Evolutionary conservation across 495 filamentous ascomycete species (phyloP).

Genomic region (Collariella sp.): DNA sequence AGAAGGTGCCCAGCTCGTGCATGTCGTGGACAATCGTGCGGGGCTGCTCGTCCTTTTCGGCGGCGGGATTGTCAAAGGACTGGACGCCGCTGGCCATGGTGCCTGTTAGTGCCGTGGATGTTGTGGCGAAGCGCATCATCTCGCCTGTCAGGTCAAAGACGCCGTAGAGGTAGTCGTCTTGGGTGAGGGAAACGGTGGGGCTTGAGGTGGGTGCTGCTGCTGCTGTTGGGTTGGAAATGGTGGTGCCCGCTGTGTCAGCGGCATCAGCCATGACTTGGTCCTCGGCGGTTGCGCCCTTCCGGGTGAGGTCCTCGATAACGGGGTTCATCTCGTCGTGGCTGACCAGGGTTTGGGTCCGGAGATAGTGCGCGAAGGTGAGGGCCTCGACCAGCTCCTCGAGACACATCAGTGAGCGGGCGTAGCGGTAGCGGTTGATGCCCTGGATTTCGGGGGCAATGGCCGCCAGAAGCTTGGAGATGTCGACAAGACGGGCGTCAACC

Average conservation of each 20-base stretch:
- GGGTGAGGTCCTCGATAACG: slow-evolving; percentile 32
- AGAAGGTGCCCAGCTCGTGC: slow-evolving; percentile 58
- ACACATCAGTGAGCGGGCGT: slow-evolving; percentile 75
- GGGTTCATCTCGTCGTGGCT: slow-evolving; percentile 48
- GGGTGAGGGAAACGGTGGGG: slow-evolving; percentile 54
- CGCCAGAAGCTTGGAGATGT: slow-evolving; percentile 59
- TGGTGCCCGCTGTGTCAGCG: slow-evolving; percentile 3
- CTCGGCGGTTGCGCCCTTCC: slow-evolving; percentile 16
- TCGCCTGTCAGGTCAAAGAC: slow-evolving; percentile 90
- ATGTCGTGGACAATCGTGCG: slow-evolving; percentile 67
- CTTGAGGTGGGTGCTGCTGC: background rate
- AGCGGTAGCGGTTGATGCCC: slow-evolving; percentile 72
- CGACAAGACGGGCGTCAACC: slow-evolving; percentile 50
- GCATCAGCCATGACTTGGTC: slow-evolving; percentile 23
- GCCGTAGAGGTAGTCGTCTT: slow-evolving; percentile 83
- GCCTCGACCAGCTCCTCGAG: slow-evolving; percentile 93
- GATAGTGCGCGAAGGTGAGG: slow-evolving; percentile 75
- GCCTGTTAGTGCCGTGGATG: slow-evolving; percentile 59
- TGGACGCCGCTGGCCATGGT: slow-evolving; percentile 32
- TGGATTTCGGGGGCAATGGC: slow-evolving; percentile 63
- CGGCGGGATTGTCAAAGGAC: background rate
- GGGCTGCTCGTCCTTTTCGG: slow-evolving; percentile 12
- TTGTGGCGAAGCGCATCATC: slow-evolving; percentile 92
- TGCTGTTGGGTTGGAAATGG: background rate
- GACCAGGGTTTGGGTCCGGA: slow-evolving; percentile 66